phyloP scores from a whole-genome alignment of 352 stramenopile genomes.

The Blastocystis sp. region DNA sequence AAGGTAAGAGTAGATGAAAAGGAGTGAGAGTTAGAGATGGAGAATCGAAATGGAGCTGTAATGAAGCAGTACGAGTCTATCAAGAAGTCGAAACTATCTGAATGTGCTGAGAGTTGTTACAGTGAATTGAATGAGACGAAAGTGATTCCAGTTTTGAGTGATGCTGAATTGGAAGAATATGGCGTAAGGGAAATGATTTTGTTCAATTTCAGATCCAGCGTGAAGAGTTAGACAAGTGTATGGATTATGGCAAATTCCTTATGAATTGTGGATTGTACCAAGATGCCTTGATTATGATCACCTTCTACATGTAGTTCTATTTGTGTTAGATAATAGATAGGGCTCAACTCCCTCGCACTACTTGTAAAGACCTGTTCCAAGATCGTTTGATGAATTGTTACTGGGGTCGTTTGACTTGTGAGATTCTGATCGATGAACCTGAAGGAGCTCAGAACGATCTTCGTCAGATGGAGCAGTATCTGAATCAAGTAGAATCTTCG shows the following conservation, averaged over 20 bases:
- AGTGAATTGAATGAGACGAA: neutral
- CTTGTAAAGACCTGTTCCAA: neutral
- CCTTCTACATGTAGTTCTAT: neutral
- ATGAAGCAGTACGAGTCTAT: neutral
- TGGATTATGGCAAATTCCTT: neutral
- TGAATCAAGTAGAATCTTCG: neutral
- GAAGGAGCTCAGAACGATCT: neutral
- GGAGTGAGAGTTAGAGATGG: neutral
- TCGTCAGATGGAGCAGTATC: neutral
- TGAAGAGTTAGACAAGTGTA: neutral
- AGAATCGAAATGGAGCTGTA: no score
- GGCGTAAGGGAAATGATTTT: neutral
- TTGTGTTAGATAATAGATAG: neutral
- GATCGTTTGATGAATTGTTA: neutral
- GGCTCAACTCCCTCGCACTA: neutral
- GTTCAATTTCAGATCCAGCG: neutral
- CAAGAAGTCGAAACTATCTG: neutral
- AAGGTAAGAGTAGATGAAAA: neutral
- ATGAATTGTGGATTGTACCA: conserved; percentile 8
- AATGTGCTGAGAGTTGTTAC: neutral
- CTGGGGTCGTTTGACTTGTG: conserved; percentile 12
- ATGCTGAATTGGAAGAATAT: neutral
- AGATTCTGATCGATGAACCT: neutral
- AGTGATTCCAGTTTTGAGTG: neutral
- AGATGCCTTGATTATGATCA: neutral